A percentile compares a stretch with the other conserved stretches of the same genome.
These are phyloP conservation scores for Xylariaceae sp. DNA, from an alignment of 2,329 filamentous ascomycete genomes.

Conservation along the genomic window DNA sequence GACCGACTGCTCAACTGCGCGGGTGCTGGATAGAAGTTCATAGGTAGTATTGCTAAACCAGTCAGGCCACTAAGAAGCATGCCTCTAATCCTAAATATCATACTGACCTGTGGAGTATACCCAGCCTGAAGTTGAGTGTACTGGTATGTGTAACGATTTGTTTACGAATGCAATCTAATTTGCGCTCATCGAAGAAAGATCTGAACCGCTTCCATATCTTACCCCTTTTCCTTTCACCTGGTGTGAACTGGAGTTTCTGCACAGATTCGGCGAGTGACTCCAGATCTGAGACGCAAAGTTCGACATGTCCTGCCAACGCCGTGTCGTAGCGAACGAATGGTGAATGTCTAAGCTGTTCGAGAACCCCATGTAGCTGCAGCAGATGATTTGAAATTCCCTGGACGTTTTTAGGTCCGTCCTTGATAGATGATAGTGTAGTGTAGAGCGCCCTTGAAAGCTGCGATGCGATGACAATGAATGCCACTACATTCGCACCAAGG, in stretches of 20 bases:
- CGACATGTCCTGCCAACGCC: background rate
- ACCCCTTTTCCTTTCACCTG: background rate
- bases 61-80: too few species aligned
- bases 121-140: constrained; percentile 1
- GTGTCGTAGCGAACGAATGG: constrained; percentile 1
- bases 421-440: constrained; percentile 1
- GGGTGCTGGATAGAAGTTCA: too few species aligned
- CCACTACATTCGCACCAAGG: constrained; percentile 6
- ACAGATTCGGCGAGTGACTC: background rate
- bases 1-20: too few species aligned
- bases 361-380: constrained; percentile 2
- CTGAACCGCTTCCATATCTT: constrained; percentile 11
- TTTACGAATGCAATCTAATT: background rate
- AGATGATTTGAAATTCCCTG: background rate
- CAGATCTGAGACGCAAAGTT: too few species aligned
- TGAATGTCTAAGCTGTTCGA: constrained; percentile 9
- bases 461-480: constrained; percentile 12
- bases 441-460: constrained; percentile 4
- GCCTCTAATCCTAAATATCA: background rate
- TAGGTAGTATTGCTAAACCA: background rate
- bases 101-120: background rate
- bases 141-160: constrained; percentile 2
- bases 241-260: background rate
- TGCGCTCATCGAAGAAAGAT: constrained; percentile 7
- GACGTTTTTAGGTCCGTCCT: constrained; percentile 3